Percentiles rank a stretch among this genome's conserved stretches.
Conservation (phyloP, 495 filamentous ascomycete genomes). For the Glarea lozoyensis region DNA sequence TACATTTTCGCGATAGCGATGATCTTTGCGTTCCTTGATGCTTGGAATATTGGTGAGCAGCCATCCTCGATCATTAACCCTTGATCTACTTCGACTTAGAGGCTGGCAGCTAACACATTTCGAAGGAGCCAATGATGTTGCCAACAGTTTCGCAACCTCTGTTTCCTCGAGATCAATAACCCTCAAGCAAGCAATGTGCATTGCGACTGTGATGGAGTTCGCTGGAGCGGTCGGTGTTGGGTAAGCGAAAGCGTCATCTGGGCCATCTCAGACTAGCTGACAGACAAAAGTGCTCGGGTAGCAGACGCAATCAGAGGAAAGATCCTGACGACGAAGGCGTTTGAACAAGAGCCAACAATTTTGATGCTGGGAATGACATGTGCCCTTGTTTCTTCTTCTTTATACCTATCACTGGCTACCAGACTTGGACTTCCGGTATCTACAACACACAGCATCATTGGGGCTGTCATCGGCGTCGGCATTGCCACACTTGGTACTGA, state of each 20-base stretch:
- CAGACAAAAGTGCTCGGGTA: conserved; percentile 36
- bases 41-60: conserved; percentile 62
- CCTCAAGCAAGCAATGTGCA: conserved; percentile 59
- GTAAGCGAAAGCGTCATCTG: too few species aligned
- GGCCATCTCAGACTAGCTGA: conserved; percentile 15
- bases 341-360: conserved; percentile 40
- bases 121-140: conserved; percentile 72
- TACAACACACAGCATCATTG: conserved; percentile 57
- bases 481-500: conserved; percentile 43
- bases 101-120: too few species aligned
- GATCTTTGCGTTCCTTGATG: conserved; percentile 67
- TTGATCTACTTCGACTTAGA: too few species aligned
- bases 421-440: conserved; percentile 48
- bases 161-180: conserved; percentile 61
- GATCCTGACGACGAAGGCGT: conserved; percentile 46
- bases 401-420: conserved; percentile 53
- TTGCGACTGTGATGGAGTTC: conserved; percentile 60
- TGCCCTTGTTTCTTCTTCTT: conserved; percentile 47
- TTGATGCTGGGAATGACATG: conserved; percentile 57
- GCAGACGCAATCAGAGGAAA: conserved; percentile 60
- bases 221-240: conserved; percentile 50
- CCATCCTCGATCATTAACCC: too few species aligned
- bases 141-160: conserved; percentile 65
- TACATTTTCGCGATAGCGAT: conserved; percentile 63
- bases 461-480: conserved; percentile 54